Evolutionary conservation across 2,329 filamentous ascomycete genomes (phyloP).

Genomic region (Cercospora nicotianae): DNA sequence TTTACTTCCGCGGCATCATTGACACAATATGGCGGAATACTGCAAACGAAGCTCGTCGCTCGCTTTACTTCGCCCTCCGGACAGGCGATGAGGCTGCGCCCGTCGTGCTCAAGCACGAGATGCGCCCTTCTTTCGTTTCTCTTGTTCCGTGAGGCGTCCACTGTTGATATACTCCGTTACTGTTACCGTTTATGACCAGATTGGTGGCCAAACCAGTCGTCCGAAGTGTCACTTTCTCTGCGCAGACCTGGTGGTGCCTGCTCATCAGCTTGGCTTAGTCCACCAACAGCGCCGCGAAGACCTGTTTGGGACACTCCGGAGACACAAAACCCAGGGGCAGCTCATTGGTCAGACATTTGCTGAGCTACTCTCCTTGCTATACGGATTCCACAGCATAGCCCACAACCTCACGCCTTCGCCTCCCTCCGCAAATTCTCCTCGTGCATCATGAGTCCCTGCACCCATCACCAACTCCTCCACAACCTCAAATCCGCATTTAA

Average conservation of each 20-base stretch:
- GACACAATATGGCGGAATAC: background rate
- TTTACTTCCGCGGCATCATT: background rate
- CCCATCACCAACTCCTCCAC: constrained; percentile 26
- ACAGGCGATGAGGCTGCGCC: background rate
- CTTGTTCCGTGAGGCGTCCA: background rate
- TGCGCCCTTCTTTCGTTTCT: background rate
- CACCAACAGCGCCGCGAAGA: background rate
- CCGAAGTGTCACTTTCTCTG: background rate
- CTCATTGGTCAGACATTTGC: background rate
- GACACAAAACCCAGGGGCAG: background rate
- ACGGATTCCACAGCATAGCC: constrained; percentile 33
- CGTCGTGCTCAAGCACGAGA: background rate
- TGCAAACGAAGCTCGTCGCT: background rate
- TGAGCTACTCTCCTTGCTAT: background rate
- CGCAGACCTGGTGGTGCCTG: background rate
- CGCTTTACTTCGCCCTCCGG: background rate
- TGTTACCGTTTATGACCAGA: background rate
- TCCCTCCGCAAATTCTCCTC: constrained; percentile 25
- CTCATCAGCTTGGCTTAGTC: background rate
- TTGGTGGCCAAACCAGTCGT: background rate
- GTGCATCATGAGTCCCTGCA: constrained; percentile 22
- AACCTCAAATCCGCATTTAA: constrained; percentile 28
- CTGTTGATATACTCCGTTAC: background rate
- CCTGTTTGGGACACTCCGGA: background rate
- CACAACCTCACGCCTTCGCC: constrained; percentile 28